Evolutionary conservation across 2,329 filamentous ascomycete genomes (phyloP), one percentile per base, ranked within the genome.

Genomic region (Ceratocystis lukuohia): DNA sequence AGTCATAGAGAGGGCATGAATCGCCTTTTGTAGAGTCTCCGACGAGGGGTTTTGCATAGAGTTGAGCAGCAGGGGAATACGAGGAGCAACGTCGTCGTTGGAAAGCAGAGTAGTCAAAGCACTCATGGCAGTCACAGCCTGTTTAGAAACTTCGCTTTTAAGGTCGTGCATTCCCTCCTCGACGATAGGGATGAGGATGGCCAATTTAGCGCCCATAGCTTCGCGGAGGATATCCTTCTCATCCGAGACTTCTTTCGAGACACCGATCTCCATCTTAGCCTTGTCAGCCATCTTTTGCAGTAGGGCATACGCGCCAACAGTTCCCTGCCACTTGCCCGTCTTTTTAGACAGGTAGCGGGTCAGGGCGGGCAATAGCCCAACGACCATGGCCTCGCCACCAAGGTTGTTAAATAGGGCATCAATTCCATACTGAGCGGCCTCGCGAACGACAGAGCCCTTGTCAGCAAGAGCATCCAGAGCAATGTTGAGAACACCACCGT

Each of bases 261-360:
- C 77, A 68, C 89, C 91, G 69, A 89, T 84, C 66, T 88, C 86
- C 75, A 95, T 86, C 81, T 95, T 88, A 50, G 93, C 89, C 80
- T 95, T 96, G 74, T 96, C 89, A 61, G 94, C 94, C 88, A 97
- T 96, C 76, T 87, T 90, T 74, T 94, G 91, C 67, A 99, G 79
- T 69, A 97, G 76, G 75, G 88, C 86, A 74, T 88, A 88, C 59
- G 90, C 94, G 68, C 88, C 92, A 65, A 96, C 89, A 17, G 89
- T 90, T 68, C 94, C 94, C 78, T 99, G 94, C 94, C 94, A 99
- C 78, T 99, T 99, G 70, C 90, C 92, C 17, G 91, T 88, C 73
- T 84, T 85, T 77, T 91, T 95, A 73, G 81, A 80, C 37, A 99
- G 81, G 75, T 97, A 97, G 64, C 81, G 77, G 69, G 80, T 77